phyloP scores from a whole-genome alignment of 257 asterid species.

The Apocynum venetum region DNA sequence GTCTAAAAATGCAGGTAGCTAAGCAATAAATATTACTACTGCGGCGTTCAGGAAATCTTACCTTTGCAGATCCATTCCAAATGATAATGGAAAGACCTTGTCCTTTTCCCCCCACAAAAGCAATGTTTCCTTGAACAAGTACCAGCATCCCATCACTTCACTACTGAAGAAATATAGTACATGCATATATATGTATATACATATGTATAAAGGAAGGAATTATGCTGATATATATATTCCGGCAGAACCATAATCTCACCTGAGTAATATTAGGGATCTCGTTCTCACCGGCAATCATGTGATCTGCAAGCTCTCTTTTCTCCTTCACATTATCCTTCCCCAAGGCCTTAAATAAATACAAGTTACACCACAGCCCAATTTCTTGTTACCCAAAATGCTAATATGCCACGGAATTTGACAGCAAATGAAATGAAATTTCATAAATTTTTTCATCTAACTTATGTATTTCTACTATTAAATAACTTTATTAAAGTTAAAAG shows the following conservation, averaged over 20 bases:
- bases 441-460: too few species aligned
- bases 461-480: too few species aligned
- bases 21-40: too few species aligned
- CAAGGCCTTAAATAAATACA: slow-evolving; percentile 28
- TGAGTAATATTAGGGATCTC: slow-evolving; percentile 32
- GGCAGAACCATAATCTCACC: slow-evolving; percentile 15
- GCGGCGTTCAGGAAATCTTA: background rate
- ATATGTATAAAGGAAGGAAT: background rate
- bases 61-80: slow-evolving; percentile 55
- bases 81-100: slow-evolving; percentile 53
- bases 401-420: too few species aligned
- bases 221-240: background rate
- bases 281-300: slow-evolving; percentile 34
- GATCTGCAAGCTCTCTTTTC: slow-evolving; percentile 48
- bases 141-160: background rate
- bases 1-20: too few species aligned
- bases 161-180: background rate
- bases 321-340: slow-evolving; percentile 45
- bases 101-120: slow-evolving; percentile 77
- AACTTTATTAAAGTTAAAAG: too few species aligned
- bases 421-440: background rate
- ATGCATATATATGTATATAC: background rate
- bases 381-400: background rate
- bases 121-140: slow-evolving; percentile 43
- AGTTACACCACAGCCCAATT: background rate